Evolutionary conservation across 2,329 filamentous ascomycete genomes (phyloP).

Genomic region (Arthrobotrys entomopaga): DNA sequence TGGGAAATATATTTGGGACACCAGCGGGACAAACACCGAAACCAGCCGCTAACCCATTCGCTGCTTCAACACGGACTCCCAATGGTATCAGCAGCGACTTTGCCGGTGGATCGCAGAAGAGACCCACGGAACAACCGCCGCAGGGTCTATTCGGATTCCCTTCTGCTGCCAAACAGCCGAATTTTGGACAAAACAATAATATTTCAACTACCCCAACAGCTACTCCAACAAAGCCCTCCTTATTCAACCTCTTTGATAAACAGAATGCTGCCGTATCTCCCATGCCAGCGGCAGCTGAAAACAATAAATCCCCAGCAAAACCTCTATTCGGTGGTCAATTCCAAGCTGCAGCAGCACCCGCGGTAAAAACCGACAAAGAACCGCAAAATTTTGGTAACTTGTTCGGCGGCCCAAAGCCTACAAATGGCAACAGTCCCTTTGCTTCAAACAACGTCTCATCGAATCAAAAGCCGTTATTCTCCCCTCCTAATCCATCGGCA

Average conservation of each 20-base stretch:
- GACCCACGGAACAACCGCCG: neutral
- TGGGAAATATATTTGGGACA: constrained; percentile 21
- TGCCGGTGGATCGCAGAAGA: neutral
- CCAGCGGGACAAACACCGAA: constrained; percentile 14
- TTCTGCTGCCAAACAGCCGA: constrained; percentile 4
- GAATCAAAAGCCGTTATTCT: constrained; percentile 20
- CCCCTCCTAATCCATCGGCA: neutral
- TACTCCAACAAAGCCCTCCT: constrained; percentile 20
- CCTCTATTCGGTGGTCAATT: constrained; percentile 24
- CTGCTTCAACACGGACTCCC: constrained; percentile 13
- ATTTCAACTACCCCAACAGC: constrained; percentile 36
- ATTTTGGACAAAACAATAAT: neutral
- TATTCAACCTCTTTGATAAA: constrained; percentile 33
- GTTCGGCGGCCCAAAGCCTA: neutral
- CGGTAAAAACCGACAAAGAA: neutral
- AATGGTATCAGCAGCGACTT: constrained; percentile 8
- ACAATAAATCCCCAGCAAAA: constrained; percentile 3
- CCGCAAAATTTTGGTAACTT: neutral
- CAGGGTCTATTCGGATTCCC: constrained; percentile 33
- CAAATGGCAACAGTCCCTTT: neutral
- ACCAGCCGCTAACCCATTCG: constrained; percentile 22
- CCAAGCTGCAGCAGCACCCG: neutral
- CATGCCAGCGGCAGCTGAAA: neutral
- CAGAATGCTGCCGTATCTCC: neutral
- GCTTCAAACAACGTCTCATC: neutral